Percentiles rank a stretch among this genome's conserved stretches.
phyloP scores from a whole-genome alignment of 2,329 filamentous ascomycete species.

The Calonectria ilicicola region DNA sequence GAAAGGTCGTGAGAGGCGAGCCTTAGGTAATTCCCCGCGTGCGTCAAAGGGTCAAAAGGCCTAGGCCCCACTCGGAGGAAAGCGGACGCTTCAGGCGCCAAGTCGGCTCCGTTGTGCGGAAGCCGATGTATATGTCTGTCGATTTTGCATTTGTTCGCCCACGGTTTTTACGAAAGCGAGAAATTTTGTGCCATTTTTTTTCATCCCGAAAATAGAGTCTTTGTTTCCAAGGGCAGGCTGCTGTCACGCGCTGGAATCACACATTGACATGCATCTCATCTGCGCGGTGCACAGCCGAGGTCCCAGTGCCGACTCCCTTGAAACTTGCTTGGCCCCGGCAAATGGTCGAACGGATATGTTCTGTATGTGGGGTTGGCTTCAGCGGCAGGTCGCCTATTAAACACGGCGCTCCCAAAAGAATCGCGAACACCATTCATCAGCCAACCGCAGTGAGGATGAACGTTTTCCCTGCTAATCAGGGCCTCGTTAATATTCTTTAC shows the following conservation, averaged over 20 bases:
- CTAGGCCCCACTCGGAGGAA: constrained; percentile 43
- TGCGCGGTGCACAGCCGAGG: constrained; percentile 17
- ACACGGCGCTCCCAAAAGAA: background rate
- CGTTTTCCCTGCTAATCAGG: background rate
- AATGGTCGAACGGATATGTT: constrained; percentile 24
- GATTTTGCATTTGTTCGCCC: background rate
- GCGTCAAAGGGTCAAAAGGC: constrained; percentile 40
- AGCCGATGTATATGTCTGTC: constrained; percentile 21
- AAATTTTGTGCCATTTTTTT: background rate
- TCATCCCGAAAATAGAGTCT: background rate
- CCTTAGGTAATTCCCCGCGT: constrained; percentile 43
- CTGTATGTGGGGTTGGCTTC: constrained; percentile 19
- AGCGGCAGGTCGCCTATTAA: constrained; percentile 4
- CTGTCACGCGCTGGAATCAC: background rate
- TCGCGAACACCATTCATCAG: background rate
- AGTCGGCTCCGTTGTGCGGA: constrained; percentile 36
- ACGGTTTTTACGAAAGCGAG: background rate
- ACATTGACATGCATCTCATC: constrained; percentile 4
- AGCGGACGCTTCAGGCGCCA: constrained; percentile 34
- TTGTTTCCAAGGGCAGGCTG: background rate
- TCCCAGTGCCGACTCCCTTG: constrained; percentile 11
- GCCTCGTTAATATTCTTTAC: no score
- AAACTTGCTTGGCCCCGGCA: constrained; percentile 16
- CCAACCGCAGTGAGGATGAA: background rate
- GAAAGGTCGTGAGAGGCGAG: constrained; percentile 36